These are phyloP conservation scores for Fusarium newnesense DNA, from an alignment of 2,329 filamentous ascomycete genomes.

Conservation along the genomic window DNA sequence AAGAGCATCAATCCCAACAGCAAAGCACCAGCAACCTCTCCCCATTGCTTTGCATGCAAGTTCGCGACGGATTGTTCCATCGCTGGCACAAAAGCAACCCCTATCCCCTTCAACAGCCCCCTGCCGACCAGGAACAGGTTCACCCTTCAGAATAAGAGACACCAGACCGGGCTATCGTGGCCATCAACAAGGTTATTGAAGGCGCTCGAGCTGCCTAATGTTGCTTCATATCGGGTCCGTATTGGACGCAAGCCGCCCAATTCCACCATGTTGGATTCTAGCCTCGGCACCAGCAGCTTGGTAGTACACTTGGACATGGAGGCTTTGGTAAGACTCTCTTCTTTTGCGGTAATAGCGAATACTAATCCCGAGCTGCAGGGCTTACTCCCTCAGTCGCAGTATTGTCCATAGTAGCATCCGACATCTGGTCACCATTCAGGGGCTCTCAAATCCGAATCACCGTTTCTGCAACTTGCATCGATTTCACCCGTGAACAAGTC, in stretches of 20 bases:
- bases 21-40: too few relatives aligned
- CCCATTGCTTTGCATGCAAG: too few relatives aligned
- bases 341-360: rapidly evolving
- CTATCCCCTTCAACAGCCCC: too few relatives aligned
- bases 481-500: rapidly evolving
- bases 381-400: rapidly evolving
- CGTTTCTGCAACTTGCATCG: background rate
- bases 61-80: rapidly evolving
- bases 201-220: rapidly evolving
- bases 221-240: rapidly evolving
- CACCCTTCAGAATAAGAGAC: too few relatives aligned
- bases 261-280: background rate
- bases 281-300: rapidly evolving
- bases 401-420: rapidly evolving
- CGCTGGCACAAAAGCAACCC: background rate
- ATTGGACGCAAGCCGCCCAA: background rate
- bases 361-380: rapidly evolving
- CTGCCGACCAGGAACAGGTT: too few relatives aligned
- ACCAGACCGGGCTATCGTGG: too few relatives aligned
- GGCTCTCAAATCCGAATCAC: background rate
- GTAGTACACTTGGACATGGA: rapidly evolving
- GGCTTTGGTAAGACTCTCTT: rapidly evolving
- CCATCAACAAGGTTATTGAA: too few relatives aligned
- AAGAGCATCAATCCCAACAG: too few relatives aligned
- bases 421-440: background rate